These are phyloP conservation scores for Geotrichum australiense DNA, from an alignment of 1,139 yeast species.

Conservation along the genomic window DNA sequence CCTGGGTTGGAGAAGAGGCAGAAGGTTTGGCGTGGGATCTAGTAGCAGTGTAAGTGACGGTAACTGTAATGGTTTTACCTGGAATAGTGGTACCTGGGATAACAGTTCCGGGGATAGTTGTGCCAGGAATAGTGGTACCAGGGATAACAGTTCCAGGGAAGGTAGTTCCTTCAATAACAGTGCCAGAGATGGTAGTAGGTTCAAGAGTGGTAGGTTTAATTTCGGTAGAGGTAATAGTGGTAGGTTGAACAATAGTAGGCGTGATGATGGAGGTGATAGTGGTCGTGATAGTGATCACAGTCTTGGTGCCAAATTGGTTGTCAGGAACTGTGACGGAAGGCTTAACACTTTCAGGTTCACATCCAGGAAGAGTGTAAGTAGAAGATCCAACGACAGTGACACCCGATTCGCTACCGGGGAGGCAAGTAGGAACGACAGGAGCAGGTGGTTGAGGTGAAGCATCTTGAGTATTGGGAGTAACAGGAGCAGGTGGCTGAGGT, in stretches of 20 bases:
- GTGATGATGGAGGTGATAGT: constrained; percentile 7
- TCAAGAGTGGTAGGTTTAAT: constrained; percentile 4
- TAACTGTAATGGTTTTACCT: constrained; percentile 19
- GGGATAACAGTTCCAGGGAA: constrained; percentile 20
- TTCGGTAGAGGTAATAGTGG: constrained; percentile 8
- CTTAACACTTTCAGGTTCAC: too few relatives aligned
- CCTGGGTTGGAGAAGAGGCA: background rate
- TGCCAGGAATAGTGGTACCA: constrained; percentile 19
- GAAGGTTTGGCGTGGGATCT: too few relatives aligned
- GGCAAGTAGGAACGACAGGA: background rate
- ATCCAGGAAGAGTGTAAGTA: background rate
- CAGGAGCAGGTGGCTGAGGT: constrained; percentile 5
- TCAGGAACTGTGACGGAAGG: background rate
- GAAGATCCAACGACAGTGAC: background rate
- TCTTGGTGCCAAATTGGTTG: constrained; percentile 1
- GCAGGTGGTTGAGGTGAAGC: constrained; percentile 5
- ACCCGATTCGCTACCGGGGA: background rate
- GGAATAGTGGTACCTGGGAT: constrained; percentile 16
- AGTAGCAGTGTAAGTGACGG: constrained; percentile 7
- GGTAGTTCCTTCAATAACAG: constrained; percentile 15
- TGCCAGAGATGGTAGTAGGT: constrained; percentile 8
- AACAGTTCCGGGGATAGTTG: constrained; percentile 21
- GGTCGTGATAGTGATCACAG: constrained; percentile 7
- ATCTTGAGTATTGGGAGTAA: background rate
- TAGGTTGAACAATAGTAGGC: constrained; percentile 1